Percentiles rank a stretch among this genome's conserved stretches.
These are phyloP conservation scores for Phytophthora colocasiae DNA, from an alignment of 352 stramenopile genomes.

Conservation along the genomic window DNA sequence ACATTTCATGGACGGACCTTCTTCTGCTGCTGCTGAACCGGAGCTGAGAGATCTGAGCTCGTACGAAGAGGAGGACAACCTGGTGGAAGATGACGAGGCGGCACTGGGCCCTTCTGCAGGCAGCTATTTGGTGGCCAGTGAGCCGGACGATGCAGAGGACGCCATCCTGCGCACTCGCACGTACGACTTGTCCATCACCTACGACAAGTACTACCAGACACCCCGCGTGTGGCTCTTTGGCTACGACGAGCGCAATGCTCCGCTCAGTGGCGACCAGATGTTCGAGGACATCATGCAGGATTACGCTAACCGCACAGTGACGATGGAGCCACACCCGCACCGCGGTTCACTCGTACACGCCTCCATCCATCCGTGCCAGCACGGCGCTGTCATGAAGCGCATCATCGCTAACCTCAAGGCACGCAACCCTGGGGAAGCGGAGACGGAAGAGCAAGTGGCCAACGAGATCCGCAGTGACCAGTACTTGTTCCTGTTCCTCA, in stretches of 20 bases:
- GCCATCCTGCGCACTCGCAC: slow-evolving; percentile 95
- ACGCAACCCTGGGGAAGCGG: slow-evolving; percentile 35
- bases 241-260: slow-evolving; percentile 91
- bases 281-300: slow-evolving; percentile 99
- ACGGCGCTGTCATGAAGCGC: slow-evolving; percentile 98
- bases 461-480: slow-evolving; percentile 92
- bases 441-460: slow-evolving; percentile 35
- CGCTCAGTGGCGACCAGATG: slow-evolving; percentile 93
- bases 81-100: slow-evolving; percentile 76
- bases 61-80: slow-evolving; percentile 83
- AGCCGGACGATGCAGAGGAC: slow-evolving; percentile 90
- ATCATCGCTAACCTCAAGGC: slow-evolving; percentile 96
- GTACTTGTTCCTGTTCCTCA: slow-evolving; percentile 99
- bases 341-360: slow-evolving; percentile 88
- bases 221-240: slow-evolving; percentile 98
- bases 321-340: slow-evolving; percentile 98
- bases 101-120: slow-evolving; percentile 34
- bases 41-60: slow-evolving; percentile 62
- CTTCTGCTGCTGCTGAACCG: slow-evolving; percentile 19
- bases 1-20: slow-evolving; percentile 47
- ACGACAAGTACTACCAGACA: slow-evolving; percentile 99
- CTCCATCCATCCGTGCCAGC: slow-evolving; percentile 98
- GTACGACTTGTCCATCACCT: slow-evolving; percentile 99
- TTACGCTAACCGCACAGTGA: slow-evolving; percentile 99
- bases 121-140: slow-evolving; percentile 70